phyloP scores from a whole-genome alignment of 2,329 filamentous ascomycete genomes.

The Cyphellophora attinorum region DNA sequence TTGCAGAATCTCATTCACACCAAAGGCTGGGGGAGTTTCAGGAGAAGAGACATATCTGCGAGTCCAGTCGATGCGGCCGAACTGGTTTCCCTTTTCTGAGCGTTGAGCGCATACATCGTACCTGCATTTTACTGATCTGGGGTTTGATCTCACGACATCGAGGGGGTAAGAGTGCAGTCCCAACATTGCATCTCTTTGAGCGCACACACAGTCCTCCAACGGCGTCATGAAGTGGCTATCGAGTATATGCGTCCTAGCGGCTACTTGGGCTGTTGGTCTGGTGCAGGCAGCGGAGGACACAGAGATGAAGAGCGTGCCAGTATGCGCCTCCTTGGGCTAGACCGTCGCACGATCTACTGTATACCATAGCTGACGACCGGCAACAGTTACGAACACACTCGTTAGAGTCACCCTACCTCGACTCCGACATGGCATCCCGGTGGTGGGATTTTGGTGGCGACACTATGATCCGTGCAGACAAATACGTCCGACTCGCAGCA shows the following conservation, averaged over 20 bases:
- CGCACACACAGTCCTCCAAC: too few species aligned
- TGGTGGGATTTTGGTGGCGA: slow-evolving; percentile 99
- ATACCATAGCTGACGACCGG: too few species aligned
- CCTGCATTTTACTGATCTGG: too few species aligned
- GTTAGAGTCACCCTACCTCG: slow-evolving; percentile 78
- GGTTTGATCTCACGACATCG: too few species aligned
- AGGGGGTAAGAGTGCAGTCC: too few species aligned
- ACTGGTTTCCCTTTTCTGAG: too few species aligned
- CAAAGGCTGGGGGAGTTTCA: too few species aligned
- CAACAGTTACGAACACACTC: slow-evolving; percentile 76
- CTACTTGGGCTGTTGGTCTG: slow-evolving; percentile 17
- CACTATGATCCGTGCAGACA: slow-evolving; percentile 67
- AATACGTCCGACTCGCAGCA: slow-evolving; percentile 84
- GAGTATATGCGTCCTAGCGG: slow-evolving; percentile 23
- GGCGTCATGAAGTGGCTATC: not conserved
- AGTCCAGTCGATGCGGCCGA: too few species aligned
- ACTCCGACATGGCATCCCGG: slow-evolving; percentile 94
- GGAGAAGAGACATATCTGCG: too few species aligned
- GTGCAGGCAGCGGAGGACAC: slow-evolving; percentile 40
- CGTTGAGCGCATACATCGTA: too few species aligned
- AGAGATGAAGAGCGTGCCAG: slow-evolving; percentile 56
- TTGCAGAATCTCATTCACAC: too few species aligned
- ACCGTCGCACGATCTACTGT: slow-evolving; percentile 10
- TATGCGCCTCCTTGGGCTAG: slow-evolving; percentile 31
- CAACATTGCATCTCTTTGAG: too few species aligned